Evolutionary conservation across 2,329 filamentous ascomycete genomes (phyloP).

Genomic region (Fusarium palustre): DNA sequence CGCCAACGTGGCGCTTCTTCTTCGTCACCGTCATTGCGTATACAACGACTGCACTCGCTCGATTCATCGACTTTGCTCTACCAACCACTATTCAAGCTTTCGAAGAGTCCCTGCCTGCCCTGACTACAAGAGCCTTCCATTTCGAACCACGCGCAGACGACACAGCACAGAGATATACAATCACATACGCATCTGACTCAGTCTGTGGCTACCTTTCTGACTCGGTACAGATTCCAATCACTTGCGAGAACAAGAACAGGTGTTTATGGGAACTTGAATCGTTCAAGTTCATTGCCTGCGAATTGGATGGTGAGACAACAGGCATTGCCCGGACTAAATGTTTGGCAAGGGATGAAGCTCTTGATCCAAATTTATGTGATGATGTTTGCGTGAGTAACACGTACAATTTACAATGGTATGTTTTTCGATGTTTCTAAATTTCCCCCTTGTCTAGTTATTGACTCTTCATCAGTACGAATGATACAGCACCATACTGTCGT

Average conservation of each 20-base stretch:
- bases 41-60: not conserved
- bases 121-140: not conserved
- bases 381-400: conserved; percentile 4
- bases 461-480: not conserved
- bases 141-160: not conserved
- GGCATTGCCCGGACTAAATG: not conserved
- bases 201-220: conserved; percentile 6
- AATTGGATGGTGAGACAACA: not conserved
- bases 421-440: accelerated
- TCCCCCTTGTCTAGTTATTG: not conserved
- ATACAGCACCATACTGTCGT: not conserved
- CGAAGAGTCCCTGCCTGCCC: not conserved
- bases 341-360: not conserved
- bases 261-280: not conserved
- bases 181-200: not conserved
- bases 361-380: not conserved
- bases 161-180: not conserved
- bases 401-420: not conserved
- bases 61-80: not conserved
- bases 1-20: not conserved
- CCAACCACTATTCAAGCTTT: not conserved
- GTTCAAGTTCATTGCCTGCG: not conserved
- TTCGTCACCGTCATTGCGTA: not conserved
- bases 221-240: not conserved
- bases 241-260: not conserved